Evolutionary conservation across 2,329 filamentous ascomycete species (phyloP).

Genomic region (Zalaria sp.): DNA sequence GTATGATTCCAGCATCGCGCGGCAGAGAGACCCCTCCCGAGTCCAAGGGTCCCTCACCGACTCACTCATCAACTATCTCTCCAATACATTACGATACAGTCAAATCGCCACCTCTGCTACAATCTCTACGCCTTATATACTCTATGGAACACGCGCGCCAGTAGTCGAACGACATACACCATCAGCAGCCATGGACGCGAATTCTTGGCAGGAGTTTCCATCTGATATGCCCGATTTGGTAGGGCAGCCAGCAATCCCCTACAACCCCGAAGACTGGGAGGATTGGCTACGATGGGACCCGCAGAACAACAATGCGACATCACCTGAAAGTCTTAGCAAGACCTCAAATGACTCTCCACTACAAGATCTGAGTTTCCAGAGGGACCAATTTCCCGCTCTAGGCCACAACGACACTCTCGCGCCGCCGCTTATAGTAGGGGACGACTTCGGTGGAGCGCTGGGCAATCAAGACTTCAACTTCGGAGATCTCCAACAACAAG

Average conservation of each 20-base stretch:
- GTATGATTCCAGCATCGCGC: too few relatives aligned
- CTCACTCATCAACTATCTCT: too few relatives aligned
- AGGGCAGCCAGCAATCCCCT: neutral
- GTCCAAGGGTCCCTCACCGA: too few relatives aligned
- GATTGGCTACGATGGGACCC: constrained; percentile 36
- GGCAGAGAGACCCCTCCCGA: too few relatives aligned
- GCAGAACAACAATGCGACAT: constrained; percentile 16
- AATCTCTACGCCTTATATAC: too few relatives aligned
- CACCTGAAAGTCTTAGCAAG: constrained; percentile 19
- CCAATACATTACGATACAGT: too few relatives aligned
- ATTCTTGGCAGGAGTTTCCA: too few relatives aligned
- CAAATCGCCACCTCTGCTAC: too few relatives aligned
- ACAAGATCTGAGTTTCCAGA: constrained; percentile 10
- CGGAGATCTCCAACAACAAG: constrained; percentile 4
- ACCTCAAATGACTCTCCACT: constrained; percentile 21
- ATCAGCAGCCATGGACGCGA: too few relatives aligned
- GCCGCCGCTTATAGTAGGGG: constrained; percentile 18
- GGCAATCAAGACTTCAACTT: constrained; percentile 17
- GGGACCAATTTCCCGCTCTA: constrained; percentile 10
- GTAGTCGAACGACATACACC: too few relatives aligned
- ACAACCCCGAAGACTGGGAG: constrained; percentile 26
- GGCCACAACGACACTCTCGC: constrained; percentile 12
- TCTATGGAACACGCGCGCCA: too few relatives aligned
- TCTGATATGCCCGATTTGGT: too few relatives aligned
- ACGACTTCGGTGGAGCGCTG: constrained; percentile 8